phyloP scores from a whole-genome alignment of 2,329 filamentous ascomycete species.

The Talaromyces marneffei region DNA sequence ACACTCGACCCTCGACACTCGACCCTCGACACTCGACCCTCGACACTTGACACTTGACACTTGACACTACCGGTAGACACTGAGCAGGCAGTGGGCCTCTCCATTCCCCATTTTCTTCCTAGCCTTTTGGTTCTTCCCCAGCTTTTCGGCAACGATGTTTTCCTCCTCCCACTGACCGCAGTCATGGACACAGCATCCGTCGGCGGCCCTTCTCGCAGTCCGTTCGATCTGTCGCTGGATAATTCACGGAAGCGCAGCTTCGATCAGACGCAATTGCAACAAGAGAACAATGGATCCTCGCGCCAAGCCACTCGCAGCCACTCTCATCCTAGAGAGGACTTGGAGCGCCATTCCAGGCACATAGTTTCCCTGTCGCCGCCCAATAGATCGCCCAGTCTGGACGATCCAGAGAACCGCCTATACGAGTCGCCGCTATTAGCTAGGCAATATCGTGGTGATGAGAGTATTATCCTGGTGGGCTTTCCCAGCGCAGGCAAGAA shows the following conservation, averaged over 20 bases:
- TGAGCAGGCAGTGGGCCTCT: not conserved
- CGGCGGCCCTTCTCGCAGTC: not conserved
- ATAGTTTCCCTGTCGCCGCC: not conserved
- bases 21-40: too few species aligned
- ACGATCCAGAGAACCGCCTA: slow-evolving; percentile 1
- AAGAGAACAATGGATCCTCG: not conserved
- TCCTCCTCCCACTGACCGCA: not conserved
- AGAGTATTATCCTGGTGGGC: slow-evolving; percentile 60
- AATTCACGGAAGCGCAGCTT: slow-evolving; percentile 8
- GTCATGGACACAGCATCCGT: slow-evolving; percentile 1
- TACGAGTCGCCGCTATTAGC: slow-evolving; percentile 6
- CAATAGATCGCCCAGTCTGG: not conserved
- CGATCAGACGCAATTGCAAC: not conserved
- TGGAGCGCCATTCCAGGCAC: slow-evolving; percentile 1
- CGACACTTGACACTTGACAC: too few species aligned
- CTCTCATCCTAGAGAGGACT: not conserved
- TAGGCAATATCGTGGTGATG: slow-evolving; percentile 2
- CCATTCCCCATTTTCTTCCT: not conserved
- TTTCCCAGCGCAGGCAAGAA: slow-evolving; percentile 71
- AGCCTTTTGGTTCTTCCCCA: not conserved
- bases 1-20: too few species aligned
- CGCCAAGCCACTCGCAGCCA: not conserved
- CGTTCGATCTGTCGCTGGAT: not conserved
- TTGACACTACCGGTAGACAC: too few species aligned
- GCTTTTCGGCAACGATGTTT: not conserved